Evolutionary conservation across 2,329 filamentous ascomycete genomes (phyloP).

Genomic region (Trichoderma asperellum): DNA sequence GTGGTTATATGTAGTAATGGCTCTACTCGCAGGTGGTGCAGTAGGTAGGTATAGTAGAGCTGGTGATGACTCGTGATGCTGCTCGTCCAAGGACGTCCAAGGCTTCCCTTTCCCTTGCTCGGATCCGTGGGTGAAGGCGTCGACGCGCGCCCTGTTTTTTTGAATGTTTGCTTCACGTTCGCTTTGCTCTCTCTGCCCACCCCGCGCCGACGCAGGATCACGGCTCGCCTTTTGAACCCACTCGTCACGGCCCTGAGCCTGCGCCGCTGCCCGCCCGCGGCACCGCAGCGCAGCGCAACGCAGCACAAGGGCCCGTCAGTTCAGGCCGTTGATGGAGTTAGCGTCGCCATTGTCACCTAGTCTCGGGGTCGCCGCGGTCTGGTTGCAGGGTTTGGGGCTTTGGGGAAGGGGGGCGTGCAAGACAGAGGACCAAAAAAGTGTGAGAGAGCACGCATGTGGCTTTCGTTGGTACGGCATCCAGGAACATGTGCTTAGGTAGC

Average conservation of each 20-base stretch:
- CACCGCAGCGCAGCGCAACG: conserved; percentile 22
- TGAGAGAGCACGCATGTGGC: not conserved
- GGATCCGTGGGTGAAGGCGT: not conserved
- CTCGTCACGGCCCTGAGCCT: conserved; percentile 2
- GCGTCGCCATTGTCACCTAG: conserved; percentile 28
- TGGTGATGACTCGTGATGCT: not conserved
- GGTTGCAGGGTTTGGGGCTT: conserved; percentile 21
- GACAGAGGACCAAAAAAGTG: not conserved
- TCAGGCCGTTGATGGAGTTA: conserved; percentile 25
- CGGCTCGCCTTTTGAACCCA: conserved; percentile 26
- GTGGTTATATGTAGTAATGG: not conserved
- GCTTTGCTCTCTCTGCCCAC: not conserved
- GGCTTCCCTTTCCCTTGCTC: not conserved
- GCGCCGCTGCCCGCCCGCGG: conserved; percentile 3
- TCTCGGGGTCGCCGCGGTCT: conserved; percentile 27
- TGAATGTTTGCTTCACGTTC: not conserved
- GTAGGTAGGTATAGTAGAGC: not conserved
- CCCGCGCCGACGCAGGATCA: conserved; percentile 5
- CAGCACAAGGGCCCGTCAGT: conserved; percentile 13
- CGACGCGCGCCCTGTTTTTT: not conserved
- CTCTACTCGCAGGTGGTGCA: not conserved
- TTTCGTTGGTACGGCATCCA: not conserved
- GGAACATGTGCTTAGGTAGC: not conserved
- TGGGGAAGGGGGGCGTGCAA: conserved; percentile 10
- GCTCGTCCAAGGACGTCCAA: not conserved